Percentiles rank a stretch among this genome's conserved stretches.
Evolutionary conservation across 257 asterid genomes (phyloP).

Genomic region (Solanum microdontum): DNA sequence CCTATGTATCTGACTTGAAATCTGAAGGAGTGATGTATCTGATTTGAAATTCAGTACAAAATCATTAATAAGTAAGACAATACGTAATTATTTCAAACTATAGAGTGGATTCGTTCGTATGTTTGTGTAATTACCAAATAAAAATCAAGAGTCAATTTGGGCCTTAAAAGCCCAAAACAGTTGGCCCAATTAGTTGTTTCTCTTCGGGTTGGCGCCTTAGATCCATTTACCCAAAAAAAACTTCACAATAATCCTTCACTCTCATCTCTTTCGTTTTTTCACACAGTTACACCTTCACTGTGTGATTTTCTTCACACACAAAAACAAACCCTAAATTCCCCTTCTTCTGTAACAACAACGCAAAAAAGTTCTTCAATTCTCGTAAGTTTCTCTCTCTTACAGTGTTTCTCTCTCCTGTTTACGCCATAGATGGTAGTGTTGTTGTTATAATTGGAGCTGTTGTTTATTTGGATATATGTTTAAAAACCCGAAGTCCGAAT

Average conservation of each 20-base stretch:
- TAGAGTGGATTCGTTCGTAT: too few relatives aligned
- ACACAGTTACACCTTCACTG: constrained; percentile 7
- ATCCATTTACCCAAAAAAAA: background rate
- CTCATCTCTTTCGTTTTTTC: background rate
- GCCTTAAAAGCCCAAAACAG: background rate
- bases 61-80: background rate
- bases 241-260: background rate
- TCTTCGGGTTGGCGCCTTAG: background rate
- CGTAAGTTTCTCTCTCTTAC: background rate
- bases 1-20: background rate
- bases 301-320: background rate
- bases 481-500: constrained; percentile 8
- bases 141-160: background rate
- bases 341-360: background rate
- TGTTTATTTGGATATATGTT: background rate
- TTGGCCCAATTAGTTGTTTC: background rate
- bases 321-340: background rate
- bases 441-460: background rate
- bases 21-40: too few relatives aligned
- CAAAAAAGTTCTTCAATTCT: constrained; percentile 15
- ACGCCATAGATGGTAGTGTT: background rate
- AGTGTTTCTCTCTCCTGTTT: background rate
- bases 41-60: background rate
- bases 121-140: background rate
- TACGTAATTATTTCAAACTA: background rate